Base-by-base conservation (phyloP, 257 asterid genomes). In the Petrea volubilis region DNA sequence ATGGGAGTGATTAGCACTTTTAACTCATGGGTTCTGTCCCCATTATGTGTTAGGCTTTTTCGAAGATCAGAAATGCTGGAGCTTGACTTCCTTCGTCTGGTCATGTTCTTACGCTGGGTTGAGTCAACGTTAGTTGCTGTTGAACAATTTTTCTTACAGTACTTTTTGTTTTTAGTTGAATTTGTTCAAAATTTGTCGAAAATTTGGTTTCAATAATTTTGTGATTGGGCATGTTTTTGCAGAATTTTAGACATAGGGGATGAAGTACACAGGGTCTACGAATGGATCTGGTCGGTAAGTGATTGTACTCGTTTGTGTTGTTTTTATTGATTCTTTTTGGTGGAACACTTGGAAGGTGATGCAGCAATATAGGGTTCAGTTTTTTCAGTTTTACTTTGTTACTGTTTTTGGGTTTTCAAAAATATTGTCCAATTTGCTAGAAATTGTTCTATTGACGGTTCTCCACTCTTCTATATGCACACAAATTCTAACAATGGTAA, bases 81-180 rank as follows among this genome's bases (percentile, higher is more conserved):
- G 71, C 61, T 76, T 36, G 82, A 83, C 50, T 61, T 67, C 47
- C 18, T 44, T 57, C 84, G 74, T 67, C 55, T 78, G 28, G 33
- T 63, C 23, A 50, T 59, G 31, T 81, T 73, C 67, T 75, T 84
- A n/a, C 86, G 82, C 79, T 29, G 80, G 72, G 17, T 84, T 31
- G 88, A 80, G 70, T 72, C 86, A 43, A 77, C 17, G 88, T 81
- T 27, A 83, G 88, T 56, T 53, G 36, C 36, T 64, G n/a, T 64
- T 24, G 6, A 25, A 15, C 4, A 44, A 25, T 14, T 60, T 71
- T 61, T 43, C 27, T 1, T 8, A 15, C 20, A 44, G 10, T 28
- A 3, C 1, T 57, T 2, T 71, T 59, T 6, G 1, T 15, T 49
- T 18, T 1, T 20, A 43, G 23, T 43, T 49, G 8, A 18, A 61